Percentiles rank a stretch among this genome's conserved stretches.
Evolutionary conservation across 805 yeast genomes (phyloP).

Genomic region (Scheffersomyces lignosus): DNA sequence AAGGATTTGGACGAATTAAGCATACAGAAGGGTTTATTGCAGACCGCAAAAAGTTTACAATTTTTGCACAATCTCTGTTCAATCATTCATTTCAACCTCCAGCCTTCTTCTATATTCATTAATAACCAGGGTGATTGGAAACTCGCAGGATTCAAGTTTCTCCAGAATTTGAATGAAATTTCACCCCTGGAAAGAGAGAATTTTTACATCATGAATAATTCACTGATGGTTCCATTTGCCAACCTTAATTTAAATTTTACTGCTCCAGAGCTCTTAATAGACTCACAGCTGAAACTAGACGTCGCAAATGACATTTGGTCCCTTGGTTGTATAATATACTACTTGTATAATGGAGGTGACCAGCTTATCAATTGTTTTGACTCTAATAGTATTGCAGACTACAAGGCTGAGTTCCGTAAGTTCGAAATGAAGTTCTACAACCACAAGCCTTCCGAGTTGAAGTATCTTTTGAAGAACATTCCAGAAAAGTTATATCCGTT

Average conservation of each 20-base stretch:
- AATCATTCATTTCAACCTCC: conserved; percentile 72
- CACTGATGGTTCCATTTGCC: conserved; percentile 78
- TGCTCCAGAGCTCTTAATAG: conserved; percentile 82
- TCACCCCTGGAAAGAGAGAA: conserved; percentile 51
- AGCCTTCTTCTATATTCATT: conserved; percentile 74
- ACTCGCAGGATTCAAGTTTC: conserved; percentile 63
- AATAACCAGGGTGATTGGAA: conserved; percentile 94
- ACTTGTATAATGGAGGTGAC: conserved; percentile 60
- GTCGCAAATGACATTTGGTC: conserved; percentile 82
- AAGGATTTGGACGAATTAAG: conserved; percentile 62
- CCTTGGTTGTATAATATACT: conserved; percentile 72
- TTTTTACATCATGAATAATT: conserved; percentile 67
- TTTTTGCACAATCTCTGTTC: conserved; percentile 80
- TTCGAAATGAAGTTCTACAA: conserved; percentile 47
- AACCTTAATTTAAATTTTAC: conserved; percentile 70
- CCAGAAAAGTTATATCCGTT: conserved; percentile 56
- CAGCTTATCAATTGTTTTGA: conserved; percentile 42
- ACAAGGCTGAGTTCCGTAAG: conserved; percentile 52
- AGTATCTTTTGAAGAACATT: conserved; percentile 51
- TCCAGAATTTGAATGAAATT: conserved; percentile 51
- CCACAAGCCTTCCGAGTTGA: conserved; percentile 33
- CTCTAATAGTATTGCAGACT: conserved; percentile 56
- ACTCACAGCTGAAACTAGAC: conserved; percentile 51
- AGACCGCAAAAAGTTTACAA: conserved; percentile 72
- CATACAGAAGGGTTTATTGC: conserved; percentile 80